Conservation (phyloP, 495 filamentous ascomycete genomes). For the Neurospora tetraspora region DNA sequence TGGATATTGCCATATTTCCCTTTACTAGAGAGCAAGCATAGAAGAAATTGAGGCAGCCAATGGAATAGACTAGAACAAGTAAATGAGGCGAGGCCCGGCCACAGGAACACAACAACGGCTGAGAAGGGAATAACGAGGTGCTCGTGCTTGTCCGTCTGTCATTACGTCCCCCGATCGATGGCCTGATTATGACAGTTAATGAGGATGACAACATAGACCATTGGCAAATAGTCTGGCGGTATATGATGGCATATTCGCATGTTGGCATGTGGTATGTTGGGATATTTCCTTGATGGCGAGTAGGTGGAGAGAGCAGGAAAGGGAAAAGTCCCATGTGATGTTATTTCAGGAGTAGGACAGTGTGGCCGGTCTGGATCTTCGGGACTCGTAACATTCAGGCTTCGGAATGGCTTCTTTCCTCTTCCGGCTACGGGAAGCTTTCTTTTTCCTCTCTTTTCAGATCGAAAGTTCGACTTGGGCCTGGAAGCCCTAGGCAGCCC, state of each 20-base stretch:
- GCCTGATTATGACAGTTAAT: neutral
- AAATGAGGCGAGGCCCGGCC: neutral
- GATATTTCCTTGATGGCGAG: neutral
- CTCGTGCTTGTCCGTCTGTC: conserved; percentile 7
- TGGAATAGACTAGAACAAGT: neutral
- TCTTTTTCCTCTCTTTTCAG: neutral
- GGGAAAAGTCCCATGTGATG: neutral
- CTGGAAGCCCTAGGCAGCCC: neutral
- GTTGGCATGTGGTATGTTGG: neutral
- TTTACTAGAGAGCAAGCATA: neutral
- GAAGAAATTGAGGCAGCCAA: neutral
- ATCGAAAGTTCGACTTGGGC: neutral
- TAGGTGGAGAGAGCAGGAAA: neutral
- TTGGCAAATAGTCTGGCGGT: neutral
- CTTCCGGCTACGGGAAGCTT: neutral
- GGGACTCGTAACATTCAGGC: neutral
- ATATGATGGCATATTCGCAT: neutral
- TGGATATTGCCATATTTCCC: neutral
- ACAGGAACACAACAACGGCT: neutral
- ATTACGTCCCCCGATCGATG: conserved; percentile 4
- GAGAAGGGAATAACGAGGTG: neutral
- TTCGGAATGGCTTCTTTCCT: neutral
- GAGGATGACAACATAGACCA: neutral
- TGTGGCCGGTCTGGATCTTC: neutral
- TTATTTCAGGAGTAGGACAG: neutral